phyloP scores from a whole-genome alignment of 2,329 filamentous ascomycete species.

The Aureobasidium zeae region DNA sequence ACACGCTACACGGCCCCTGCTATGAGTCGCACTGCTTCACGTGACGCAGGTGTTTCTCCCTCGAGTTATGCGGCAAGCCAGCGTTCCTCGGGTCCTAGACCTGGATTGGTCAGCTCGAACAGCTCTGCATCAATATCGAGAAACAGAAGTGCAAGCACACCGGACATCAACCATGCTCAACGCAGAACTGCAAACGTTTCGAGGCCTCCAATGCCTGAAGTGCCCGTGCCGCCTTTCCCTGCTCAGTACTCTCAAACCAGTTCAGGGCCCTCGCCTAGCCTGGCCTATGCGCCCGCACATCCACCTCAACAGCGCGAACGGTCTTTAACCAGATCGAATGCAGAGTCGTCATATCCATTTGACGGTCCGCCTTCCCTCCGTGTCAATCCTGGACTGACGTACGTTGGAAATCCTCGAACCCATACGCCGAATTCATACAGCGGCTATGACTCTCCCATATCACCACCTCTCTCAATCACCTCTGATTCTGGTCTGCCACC shows the following conservation, averaged over 20 bases:
- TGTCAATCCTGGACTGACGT: conserved; percentile 9
- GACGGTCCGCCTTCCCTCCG: conserved; percentile 41
- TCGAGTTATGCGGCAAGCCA: conserved; percentile 16
- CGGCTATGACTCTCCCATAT: conserved; percentile 30
- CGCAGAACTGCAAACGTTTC: conserved; percentile 47
- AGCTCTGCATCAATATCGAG: conserved; percentile 50
- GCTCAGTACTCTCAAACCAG: conserved; percentile 25
- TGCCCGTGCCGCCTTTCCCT: conserved; percentile 43
- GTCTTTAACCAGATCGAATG: conserved; percentile 19
- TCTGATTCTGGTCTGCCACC: conserved; percentile 21
- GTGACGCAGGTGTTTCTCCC: conserved; percentile 13
- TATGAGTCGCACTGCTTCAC: conserved; percentile 54
- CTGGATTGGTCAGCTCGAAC: conserved; percentile 44
- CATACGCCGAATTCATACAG: not conserved
- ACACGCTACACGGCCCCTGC: conserved; percentile 84
- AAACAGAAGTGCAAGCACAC: conserved; percentile 84
- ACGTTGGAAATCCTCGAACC: conserved; percentile 2
- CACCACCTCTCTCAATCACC: conserved; percentile 31
- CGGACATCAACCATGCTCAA: conserved; percentile 70
- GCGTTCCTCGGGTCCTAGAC: conserved; percentile 10
- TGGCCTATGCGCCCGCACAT: conserved; percentile 45
- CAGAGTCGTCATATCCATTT: conserved; percentile 30
- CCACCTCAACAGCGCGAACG: conserved; percentile 62
- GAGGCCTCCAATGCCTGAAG: conserved; percentile 34
- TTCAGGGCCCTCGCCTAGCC: conserved; percentile 59